Percentiles rank a stretch among this genome's conserved stretches.
phyloP scores from a whole-genome alignment of 768 basidiomycete genomes.

The Leccinellum rugosiceps region DNA sequence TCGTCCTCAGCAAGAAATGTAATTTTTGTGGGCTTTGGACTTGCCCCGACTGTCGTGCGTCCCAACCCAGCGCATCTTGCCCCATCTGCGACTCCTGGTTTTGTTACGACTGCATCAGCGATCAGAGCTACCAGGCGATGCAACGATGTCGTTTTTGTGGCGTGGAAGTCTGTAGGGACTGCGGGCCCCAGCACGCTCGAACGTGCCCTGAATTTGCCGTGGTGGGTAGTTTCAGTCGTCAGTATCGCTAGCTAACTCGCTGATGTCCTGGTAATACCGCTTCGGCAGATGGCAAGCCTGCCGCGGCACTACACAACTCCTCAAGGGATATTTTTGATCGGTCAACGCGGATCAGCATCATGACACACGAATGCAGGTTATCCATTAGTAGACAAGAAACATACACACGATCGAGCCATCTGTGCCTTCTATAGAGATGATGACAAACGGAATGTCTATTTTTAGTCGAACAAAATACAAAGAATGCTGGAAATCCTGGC shows the following conservation, averaged over 20 bases:
- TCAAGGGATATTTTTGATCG: too few species aligned
- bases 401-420: background rate
- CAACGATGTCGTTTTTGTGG: conserved; percentile 1
- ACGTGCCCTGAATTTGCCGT: background rate
- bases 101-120: background rate
- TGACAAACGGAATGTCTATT: background rate
- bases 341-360: background rate
- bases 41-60: conserved; percentile 4
- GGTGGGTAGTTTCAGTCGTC: conserved; percentile 1
- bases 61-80: background rate
- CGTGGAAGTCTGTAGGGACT: background rate
- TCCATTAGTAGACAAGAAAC: background rate
- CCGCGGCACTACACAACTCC: background rate
- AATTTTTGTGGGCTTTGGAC: background rate
- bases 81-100: background rate
- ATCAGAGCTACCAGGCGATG: background rate
- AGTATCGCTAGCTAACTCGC: background rate
- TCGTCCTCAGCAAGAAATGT: conserved; percentile 3
- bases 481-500: background rate
- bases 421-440: background rate
- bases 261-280: background rate
- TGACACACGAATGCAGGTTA: background rate
- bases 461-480: background rate
- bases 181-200: background rate
- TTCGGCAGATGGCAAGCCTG: background rate